Base-by-base conservation (phyloP, 768 basidiomycete genomes). In the Agrocybe praecox region DNA sequence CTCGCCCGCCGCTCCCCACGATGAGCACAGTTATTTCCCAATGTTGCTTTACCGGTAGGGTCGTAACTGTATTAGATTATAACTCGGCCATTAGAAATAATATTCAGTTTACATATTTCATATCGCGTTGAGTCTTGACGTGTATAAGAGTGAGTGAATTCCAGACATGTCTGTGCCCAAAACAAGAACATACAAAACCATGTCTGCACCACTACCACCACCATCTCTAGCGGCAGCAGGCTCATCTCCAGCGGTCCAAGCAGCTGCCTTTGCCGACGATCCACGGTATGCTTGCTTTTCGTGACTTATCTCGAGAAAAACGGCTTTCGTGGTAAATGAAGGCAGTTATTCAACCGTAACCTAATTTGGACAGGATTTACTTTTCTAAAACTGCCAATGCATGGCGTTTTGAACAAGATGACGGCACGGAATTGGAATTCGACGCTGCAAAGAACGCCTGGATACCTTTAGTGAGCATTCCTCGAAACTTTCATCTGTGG, bases 381-480 rank as follows among this genome's bases (percentile, higher is more conserved):
- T 92, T 90, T 69, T 89, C 90, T 51, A 88, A 82, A 65, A 78
- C 80, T 42, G 76, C 85, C 5, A 83, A 83, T 50, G 89, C 92
- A 64, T 98, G 94, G 93, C 85, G 87, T 58, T 86, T 89, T 67
- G 96, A 99, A 70, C 85, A 93, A 65, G 90, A 92, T 47, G 91
- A 95, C 64, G 95, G 92, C 17, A 73, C 81, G n/a, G 96, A 97
- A 70, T 80, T 92, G 66, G 96, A 98, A 74, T 98, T 89, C 76
- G 92, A 94, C 68, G 72, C 81, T 32, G 67, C 71, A 10, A 94
- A 90, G 66, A 86, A 85, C 12, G 76, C 77, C 26, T 98, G 96
- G 96, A 72, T 94, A 22, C 88, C 91, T 42, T 71, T 95, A 69
- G 96, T 98, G 67, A 72, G 90, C 43, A 49, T 4, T 17, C 32